Percentiles rank a stretch among this genome's conserved stretches.
phyloP scores from a whole-genome alignment of 805 yeast genomes.

The Ogataea salicorniae region DNA sequence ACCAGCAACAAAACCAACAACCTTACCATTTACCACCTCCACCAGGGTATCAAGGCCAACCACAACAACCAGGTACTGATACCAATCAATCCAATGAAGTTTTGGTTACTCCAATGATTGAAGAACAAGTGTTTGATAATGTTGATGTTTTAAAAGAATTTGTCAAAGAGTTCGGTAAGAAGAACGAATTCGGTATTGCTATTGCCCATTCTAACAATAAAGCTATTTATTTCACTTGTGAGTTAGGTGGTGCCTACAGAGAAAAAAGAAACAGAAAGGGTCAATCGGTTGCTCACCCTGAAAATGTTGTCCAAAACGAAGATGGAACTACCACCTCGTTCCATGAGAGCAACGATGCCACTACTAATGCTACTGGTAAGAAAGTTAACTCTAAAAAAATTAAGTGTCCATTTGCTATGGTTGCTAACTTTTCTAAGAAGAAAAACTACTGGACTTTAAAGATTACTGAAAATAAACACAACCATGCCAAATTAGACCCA shows the following conservation, averaged over 20 bases:
- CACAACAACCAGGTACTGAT: constrained; percentile 6
- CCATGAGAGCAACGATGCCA: constrained; percentile 6
- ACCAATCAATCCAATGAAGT: constrained; percentile 32
- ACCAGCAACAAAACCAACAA: constrained; percentile 5
- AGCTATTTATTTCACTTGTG: constrained; percentile 57
- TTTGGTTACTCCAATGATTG: constrained; percentile 49
- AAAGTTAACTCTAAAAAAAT: constrained; percentile 42
- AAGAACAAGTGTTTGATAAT: constrained; percentile 46
- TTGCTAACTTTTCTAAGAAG: constrained; percentile 47
- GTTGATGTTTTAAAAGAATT: constrained; percentile 48
- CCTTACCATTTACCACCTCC: constrained; percentile 1
- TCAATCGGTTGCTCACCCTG: constrained; percentile 2
- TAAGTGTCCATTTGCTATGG: constrained; percentile 56
- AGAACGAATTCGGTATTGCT: constrained; percentile 54
- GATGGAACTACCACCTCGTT: not conserved
- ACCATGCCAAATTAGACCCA: constrained; percentile 55
- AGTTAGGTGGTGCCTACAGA: constrained; percentile 51
- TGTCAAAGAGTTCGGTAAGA: constrained; percentile 50
- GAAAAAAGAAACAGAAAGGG: constrained; percentile 37
- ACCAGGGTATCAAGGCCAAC: not conserved
- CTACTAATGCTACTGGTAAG: constrained; percentile 22
- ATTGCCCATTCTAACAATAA: constrained; percentile 55
- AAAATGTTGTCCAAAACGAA: constrained; percentile 2
- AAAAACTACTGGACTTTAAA: constrained; percentile 47
- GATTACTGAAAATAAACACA: constrained; percentile 52